Evolutionary conservation across 257 asterid genomes (phyloP), one percentile per base, ranked within the genome.

Genomic region (Leptodermis oblonga): DNA sequence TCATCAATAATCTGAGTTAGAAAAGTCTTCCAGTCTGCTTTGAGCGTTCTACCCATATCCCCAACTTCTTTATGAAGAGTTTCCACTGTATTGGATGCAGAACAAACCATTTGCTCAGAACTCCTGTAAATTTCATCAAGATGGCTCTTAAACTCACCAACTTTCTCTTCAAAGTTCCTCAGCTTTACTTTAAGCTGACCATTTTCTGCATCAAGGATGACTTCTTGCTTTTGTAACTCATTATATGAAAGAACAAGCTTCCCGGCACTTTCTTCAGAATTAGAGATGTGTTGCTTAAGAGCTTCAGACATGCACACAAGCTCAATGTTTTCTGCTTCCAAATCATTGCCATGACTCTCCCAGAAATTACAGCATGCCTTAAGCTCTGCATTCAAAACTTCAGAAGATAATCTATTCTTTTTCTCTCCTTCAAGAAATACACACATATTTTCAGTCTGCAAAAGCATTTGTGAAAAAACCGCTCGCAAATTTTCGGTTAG

Each of bases 261-360:
- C 39, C 76, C 78, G 85, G 80, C 83, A 76, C 79, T 86, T 67
- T 78, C 80, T 74, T 70, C 76, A 73, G 79, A 80, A 41, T 74
- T 76, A 70, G 33, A 52, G n/a, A 70, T 41, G 70, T 80, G 82
- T 70, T 79, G 90, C 74, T 80, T 80, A 67, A 84, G 76, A 74
- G 82, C 80, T 84, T 94, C 97, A 79, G 73, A 80, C 9, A 87
- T 82, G 80, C 87, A 86, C 91, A 84, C 80, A 73, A 82, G 89
- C 86, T 83, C 96, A 69, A 94, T 74, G 71, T 83, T 87, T 77
- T 74, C 84, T 73, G 76, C 84, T 74, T 88, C 96, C 70, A 88
- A 79, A 81, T 70, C 79, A 78, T 82, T 88, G 54, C 75, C 65
- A 70, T 87, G 84, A 77, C 76, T 84, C 76, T 73, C 78, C 73